Base-by-base conservation (phyloP, 257 asterid species). In the Ophiorrhiza pumila region DNA sequence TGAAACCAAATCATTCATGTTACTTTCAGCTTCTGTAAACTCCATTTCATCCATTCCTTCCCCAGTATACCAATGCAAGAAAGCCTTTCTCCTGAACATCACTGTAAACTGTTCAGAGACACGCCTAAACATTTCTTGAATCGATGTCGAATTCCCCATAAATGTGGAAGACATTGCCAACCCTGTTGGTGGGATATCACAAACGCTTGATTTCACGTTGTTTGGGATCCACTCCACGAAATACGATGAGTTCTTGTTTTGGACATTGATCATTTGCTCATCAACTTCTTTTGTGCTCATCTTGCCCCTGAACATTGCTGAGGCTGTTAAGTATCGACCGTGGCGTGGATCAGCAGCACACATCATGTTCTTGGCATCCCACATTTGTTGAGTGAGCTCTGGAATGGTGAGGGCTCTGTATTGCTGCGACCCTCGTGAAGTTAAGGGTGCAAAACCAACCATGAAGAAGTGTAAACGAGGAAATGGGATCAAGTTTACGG, bases 41-140 rank as follows among this genome's bases (percentile, higher is more conserved):
- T 86, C 94, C 94, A 88, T 88, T 79, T 88, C 94, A 49, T 86
- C 91, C 95, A 89, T 89, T 34, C 92, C 90, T 72, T 89, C 95
- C 1, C 82, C 90, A 0, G 89, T 87, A 45, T 89, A 89, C 95
- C 95, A 89, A 65, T 89, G 96, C 85, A 89, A 68, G 88, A 87
- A 89, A 31, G 91, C 96, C 56, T 85, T 85, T 67, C 91, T 61
- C 83, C 89, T 78, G 53, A 89, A 89, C 96, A 89, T 89, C 22
- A 85, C 89, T 4, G 91, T 89, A 42, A 89, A 89, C 81, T 89
- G 92, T 86, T 87, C 91, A 1, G 87, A 82, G 0, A 89, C 95
- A 0, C 90, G 83, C 77, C 95, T 66, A 78, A 88, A 88, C 91
- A 88, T 85, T 82, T 88, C 90, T 80, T 88, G 95, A 15, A 88